Evolutionary conservation across 768 basidiomycete genomes (phyloP).

Genomic region (Gyrodon lividus): DNA sequence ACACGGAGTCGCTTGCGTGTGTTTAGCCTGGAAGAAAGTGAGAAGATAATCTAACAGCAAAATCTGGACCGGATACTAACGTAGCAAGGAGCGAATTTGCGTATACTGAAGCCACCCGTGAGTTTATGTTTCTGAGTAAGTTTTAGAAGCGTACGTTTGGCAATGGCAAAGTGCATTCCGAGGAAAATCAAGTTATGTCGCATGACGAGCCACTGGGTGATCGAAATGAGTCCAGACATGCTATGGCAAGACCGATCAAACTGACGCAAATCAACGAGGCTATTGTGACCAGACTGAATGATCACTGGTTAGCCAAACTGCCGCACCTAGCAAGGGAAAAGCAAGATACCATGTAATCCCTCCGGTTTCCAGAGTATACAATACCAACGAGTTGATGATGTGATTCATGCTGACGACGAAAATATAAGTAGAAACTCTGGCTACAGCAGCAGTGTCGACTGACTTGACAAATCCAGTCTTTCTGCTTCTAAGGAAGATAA

Average conservation of each 20-base stretch:
- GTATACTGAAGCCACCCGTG: constrained; percentile 19
- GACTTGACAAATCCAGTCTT: constrained; percentile 33
- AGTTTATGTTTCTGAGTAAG: background rate
- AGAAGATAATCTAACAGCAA: background rate
- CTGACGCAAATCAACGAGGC: constrained; percentile 34
- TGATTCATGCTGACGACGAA: constrained; percentile 40
- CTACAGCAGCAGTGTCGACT: background rate
- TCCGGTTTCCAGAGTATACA: constrained; percentile 55
- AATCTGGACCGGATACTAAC: constrained; percentile 12
- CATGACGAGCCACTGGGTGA: constrained; percentile 30
- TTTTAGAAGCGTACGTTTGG: constrained; percentile 24
- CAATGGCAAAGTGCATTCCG: constrained; percentile 36
- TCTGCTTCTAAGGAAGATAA: constrained; percentile 32
- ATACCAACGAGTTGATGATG: constrained; percentile 47
- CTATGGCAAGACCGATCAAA: background rate
- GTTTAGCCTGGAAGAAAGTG: constrained; percentile 20
- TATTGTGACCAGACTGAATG: constrained; percentile 28
- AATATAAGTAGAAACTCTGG: background rate
- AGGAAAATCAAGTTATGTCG: constrained; percentile 37
- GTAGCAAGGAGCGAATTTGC: constrained; percentile 36
- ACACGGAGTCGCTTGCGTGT: constrained; percentile 31
- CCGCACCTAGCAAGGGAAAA: too few relatives aligned
- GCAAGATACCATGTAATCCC: constrained; percentile 41
- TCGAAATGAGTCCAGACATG: background rate
- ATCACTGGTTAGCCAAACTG: background rate